These are phyloP conservation scores for Euphorbia schlechtendalii DNA, from an alignment of 441 rosid species.

Conservation along the genomic window DNA sequence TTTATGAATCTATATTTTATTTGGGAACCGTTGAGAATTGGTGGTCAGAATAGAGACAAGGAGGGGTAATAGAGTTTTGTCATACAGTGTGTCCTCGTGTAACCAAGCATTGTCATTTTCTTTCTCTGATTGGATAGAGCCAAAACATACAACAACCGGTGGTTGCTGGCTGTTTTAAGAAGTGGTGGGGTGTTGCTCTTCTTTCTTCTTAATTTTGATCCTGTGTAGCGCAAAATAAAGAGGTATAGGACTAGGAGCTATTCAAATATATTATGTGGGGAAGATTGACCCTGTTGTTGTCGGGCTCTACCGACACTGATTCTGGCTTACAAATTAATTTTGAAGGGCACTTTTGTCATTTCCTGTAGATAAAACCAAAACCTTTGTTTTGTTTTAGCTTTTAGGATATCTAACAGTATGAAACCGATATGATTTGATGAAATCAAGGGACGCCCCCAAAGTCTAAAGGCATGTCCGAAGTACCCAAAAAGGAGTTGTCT, in stretches of 20 bases:
- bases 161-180: constrained; percentile 12
- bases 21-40: too few species aligned
- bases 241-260: not conserved
- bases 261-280: constrained; percentile 22
- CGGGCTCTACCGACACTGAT: constrained; percentile 46
- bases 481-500: constrained; percentile 1
- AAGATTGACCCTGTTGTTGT: constrained; percentile 27
- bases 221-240: not conserved
- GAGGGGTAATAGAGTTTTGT: constrained; percentile 16
- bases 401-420: constrained; percentile 21
- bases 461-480: too few species aligned
- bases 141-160: constrained; percentile 22
- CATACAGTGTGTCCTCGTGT: constrained; percentile 21
- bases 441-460: too few species aligned
- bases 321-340: constrained; percentile 5
- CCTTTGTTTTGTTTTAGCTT: not conserved
- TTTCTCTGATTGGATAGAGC: constrained; percentile 12
- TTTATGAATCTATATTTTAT: too few species aligned
- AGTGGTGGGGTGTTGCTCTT: not conserved
- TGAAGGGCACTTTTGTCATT: constrained; percentile 28
- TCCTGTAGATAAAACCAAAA: not conserved
- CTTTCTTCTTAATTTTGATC: not conserved
- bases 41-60: constrained; percentile 7
- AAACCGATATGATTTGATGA: too few species aligned
- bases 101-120: constrained; percentile 27